These are phyloP conservation scores for Eustoma russellianum DNA, from an alignment of 257 asterid species.

Conservation along the genomic window DNA sequence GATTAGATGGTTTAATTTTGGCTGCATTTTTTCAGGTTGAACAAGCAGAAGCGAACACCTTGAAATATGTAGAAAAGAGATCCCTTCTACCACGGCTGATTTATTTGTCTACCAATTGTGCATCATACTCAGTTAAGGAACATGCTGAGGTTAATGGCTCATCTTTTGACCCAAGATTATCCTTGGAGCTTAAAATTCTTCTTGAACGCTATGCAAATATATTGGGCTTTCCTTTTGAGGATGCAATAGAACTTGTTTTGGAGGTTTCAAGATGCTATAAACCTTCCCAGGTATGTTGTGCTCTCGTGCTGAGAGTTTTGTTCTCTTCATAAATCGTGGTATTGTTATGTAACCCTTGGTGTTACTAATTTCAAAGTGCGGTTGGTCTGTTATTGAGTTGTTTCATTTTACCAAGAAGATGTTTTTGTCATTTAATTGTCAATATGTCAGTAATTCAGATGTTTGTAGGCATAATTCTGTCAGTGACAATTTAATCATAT, in stretches of 20 bases:
- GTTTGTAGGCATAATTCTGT: too few species aligned
- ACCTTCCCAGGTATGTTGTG: conserved; percentile 47
- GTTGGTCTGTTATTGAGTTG: too few species aligned
- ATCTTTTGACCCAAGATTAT: conserved; percentile 41
- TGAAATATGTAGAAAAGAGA: conserved; percentile 66
- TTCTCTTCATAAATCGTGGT: background rate
- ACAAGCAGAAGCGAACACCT: conserved; percentile 36
- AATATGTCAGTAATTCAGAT: too few species aligned
- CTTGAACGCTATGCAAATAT: conserved; percentile 78
- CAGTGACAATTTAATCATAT: too few species aligned
- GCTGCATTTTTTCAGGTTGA: conserved; percentile 47
- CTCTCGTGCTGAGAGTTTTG: background rate
- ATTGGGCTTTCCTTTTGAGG: conserved; percentile 62
- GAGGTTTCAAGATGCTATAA: conserved; percentile 54
- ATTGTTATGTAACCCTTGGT: too few species aligned
- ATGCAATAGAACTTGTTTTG: conserved; percentile 66
- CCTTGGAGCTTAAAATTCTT: conserved; percentile 58
- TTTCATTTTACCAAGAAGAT: too few species aligned
- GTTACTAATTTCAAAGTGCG: too few species aligned
- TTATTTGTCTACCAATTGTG: conserved; percentile 67
- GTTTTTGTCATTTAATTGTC: too few species aligned
- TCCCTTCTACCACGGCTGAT: conserved; percentile 88
- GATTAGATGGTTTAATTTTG: conserved; percentile 8
- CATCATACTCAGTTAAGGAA: conserved; percentile 69
- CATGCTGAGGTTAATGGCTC: conserved; percentile 63